Evolutionary conservation across 2,329 filamentous ascomycete species (phyloP), one percentile per base, ranked within the genome.

Genomic region (Diaporthe vaccinii): DNA sequence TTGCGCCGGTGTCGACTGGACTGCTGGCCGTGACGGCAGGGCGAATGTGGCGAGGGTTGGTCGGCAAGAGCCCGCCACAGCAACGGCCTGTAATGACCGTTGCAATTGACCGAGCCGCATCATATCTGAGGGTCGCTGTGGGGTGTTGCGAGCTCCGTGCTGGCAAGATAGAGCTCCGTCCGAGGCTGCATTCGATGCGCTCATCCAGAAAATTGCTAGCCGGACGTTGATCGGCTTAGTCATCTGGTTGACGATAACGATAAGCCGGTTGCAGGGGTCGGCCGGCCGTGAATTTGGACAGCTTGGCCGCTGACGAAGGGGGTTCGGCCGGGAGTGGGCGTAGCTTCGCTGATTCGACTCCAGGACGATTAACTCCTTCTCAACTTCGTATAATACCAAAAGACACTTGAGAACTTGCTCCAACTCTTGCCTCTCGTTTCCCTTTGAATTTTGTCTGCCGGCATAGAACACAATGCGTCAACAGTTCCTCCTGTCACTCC

Each of bases 101-200:
- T 85, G 84, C 80, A 86, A 84, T 82, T 85, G 84, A 79, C 83
- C 81, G 77, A 87, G 82, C 78, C 85, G 81, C 86, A 87, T 87
- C 76, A 76, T 78, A 76, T 65, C 78, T 68, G 74, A 57, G 78
- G 65, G 70, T 46, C 61, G 34, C 46, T 74, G 73, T 78, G 74
- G 49, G 34, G n/a, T 55, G 46, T 71, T 72, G 74, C 73, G 74
- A 76, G 69, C 74, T 76, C 70, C 72, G 49, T 74, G 57, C 36
- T 76, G 57, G 69, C 41, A 59, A 57, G n/a, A 46, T 57, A 39
- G 36, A 59, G 59, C 65, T 69, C 46, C 34, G 17, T 69, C 4
- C 34, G n/a, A 44, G n/a, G 36, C 59, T 17, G 4, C 20, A 3
- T 57, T n/a, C 58, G 46, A 73, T 73, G 71, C 71, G 71, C 34